Evolutionary conservation across 257 asterid genomes (phyloP).

Genomic region (Scutellaria minor): DNA sequence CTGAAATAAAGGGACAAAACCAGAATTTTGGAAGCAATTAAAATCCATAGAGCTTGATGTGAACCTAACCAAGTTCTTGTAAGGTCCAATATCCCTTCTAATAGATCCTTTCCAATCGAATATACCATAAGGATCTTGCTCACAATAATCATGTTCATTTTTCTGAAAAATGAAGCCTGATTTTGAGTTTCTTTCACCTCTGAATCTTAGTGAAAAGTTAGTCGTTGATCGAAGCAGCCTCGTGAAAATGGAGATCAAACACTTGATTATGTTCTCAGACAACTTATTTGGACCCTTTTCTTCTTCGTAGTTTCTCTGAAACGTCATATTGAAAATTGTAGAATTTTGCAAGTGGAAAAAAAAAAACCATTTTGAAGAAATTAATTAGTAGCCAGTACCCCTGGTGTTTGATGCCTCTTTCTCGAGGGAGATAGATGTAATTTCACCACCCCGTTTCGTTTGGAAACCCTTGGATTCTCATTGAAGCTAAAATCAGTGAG

Average conservation of each 20-base stretch:
- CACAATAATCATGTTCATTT: constrained; percentile 32
- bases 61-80: constrained; percentile 78
- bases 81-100: constrained; percentile 80
- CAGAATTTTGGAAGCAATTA: constrained; percentile 68
- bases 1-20: constrained; percentile 64
- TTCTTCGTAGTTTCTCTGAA: constrained; percentile 66
- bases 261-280: constrained; percentile 85
- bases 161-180: constrained; percentile 53
- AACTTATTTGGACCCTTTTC: constrained; percentile 87
- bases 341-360: neutral
- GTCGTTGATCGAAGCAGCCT: constrained; percentile 71
- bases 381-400: constrained; percentile 56
- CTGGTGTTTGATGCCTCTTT: constrained; percentile 61
- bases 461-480: constrained; percentile 11
- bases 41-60: constrained; percentile 69
- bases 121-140: constrained; percentile 82
- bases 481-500: constrained; percentile 52
- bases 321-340: neutral
- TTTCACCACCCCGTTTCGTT: constrained; percentile 45
- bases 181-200: constrained; percentile 58
- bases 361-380: neutral
- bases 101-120: constrained; percentile 68
- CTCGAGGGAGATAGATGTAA: constrained; percentile 55
- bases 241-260: constrained; percentile 66
- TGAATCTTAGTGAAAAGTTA: constrained; percentile 69